A percentile compares a stretch with the other conserved stretches of the same genome.
phyloP scores from a whole-genome alignment of 1,139 yeast species.

The Suhomyces ambrosiae region DNA sequence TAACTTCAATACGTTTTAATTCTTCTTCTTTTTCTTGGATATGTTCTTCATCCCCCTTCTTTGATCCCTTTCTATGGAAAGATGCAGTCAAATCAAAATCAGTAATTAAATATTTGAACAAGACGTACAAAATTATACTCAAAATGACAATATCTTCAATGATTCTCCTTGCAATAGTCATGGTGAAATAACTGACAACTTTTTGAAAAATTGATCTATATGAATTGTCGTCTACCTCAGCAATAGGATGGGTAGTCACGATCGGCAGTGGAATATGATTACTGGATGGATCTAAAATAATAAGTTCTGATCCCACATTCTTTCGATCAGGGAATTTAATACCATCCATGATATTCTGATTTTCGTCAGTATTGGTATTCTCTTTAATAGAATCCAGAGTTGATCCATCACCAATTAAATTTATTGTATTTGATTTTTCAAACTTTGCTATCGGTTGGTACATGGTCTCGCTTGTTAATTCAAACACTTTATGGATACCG shows the following conservation, averaged over 20 bases:
- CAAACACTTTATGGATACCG: slow-evolving; percentile 54
- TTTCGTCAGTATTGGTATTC: background rate
- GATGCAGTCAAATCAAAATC: slow-evolving; percentile 4
- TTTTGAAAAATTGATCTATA: background rate
- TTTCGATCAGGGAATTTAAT: slow-evolving; percentile 32
- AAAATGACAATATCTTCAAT: slow-evolving; percentile 37
- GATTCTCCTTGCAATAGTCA: slow-evolving; percentile 24
- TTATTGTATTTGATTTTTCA: slow-evolving; percentile 13
- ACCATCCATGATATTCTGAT: slow-evolving; percentile 36
- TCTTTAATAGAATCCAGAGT: slow-evolving; percentile 21
- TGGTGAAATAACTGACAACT: slow-evolving; percentile 12
- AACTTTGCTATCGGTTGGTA: slow-evolving; percentile 45
- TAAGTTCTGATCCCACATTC: slow-evolving; percentile 15
- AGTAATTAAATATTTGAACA: slow-evolving; percentile 11
- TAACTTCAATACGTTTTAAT: background rate
- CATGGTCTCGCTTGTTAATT: slow-evolving; percentile 32
- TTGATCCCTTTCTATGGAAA: background rate
- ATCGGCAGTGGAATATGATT: slow-evolving; percentile 4
- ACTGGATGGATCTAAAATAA: slow-evolving; percentile 12
- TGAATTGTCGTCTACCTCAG: background rate
- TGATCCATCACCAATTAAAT: slow-evolving; percentile 12
- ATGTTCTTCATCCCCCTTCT: slow-evolving; percentile 2
- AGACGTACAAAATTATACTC: slow-evolving; percentile 14
- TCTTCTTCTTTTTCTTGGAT: slow-evolving; percentile 1
- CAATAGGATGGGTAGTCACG: background rate